These are phyloP conservation scores for Arabidopsis thaliana DNA, from an alignment of 345 rosid species.

Conservation along the genomic window DNA sequence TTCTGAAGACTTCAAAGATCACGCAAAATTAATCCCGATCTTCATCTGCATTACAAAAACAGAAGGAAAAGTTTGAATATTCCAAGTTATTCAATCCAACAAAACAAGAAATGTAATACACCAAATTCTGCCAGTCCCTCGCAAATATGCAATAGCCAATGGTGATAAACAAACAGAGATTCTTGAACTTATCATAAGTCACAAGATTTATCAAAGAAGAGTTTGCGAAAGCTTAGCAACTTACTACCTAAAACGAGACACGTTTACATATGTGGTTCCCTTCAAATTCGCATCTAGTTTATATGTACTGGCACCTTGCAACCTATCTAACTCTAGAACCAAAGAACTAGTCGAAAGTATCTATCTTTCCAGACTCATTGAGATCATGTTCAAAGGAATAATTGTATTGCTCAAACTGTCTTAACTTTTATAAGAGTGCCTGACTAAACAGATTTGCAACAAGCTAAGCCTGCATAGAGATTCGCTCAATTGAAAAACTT, in stretches of 20 bases:
- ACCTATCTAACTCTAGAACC: conserved; percentile 1
- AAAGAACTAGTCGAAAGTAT: neutral
- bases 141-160: neutral
- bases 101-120: conserved; percentile 1
- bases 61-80: neutral
- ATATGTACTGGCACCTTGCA: neutral
- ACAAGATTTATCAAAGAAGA: neutral
- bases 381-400: neutral
- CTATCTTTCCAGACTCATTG: conserved; percentile 6
- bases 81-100: neutral
- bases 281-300: neutral
- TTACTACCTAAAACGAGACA: neutral
- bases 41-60: conserved; percentile 43
- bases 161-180: neutral
- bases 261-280: neutral
- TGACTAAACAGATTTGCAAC: neutral
- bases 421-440: conserved; percentile 3
- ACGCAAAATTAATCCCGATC: conserved; percentile 41
- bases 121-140: neutral
- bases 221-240: neutral
- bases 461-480: neutral
- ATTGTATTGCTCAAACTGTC: neutral
- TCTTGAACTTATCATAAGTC: neutral
- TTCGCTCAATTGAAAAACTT: neutral
- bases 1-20: conserved; percentile 15